These are phyloP conservation scores for Terfezia boudieri DNA, from an alignment of 495 filamentous ascomycete genomes.

Conservation along the genomic window DNA sequence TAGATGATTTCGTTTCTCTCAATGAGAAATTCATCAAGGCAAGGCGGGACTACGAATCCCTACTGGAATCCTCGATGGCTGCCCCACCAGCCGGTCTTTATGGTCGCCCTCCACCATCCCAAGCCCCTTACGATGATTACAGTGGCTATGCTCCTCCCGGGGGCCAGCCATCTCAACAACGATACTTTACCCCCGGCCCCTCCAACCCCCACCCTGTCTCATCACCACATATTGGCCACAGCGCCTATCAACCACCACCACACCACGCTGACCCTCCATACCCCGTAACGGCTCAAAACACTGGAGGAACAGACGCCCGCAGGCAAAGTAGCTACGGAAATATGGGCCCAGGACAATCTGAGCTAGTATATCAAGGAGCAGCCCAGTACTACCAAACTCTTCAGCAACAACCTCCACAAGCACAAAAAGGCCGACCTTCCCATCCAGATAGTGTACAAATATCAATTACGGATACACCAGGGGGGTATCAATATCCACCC, in stretches of 20 bases:
- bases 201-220: constrained; percentile 13
- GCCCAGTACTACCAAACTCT: constrained; percentile 11
- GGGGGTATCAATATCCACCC: constrained; percentile 2
- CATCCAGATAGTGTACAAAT: background rate
- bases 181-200: constrained; percentile 18
- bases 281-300: constrained; percentile 5
- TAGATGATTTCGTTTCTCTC: constrained; percentile 91
- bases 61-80: constrained; percentile 92
- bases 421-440: background rate
- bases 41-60: constrained; percentile 77
- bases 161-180: constrained; percentile 13
- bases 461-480: background rate
- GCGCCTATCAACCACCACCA: constrained; percentile 23
- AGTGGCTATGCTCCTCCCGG: constrained; percentile 20
- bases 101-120: constrained; percentile 32
- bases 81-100: constrained; percentile 59
- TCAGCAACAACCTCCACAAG: background rate
- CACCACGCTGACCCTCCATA: background rate
- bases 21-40: constrained; percentile 99
- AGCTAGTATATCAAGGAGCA: constrained; percentile 5
- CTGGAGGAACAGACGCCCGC: constrained; percentile 7
- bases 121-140: constrained; percentile 37
- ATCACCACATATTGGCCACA: constrained; percentile 19
- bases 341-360: constrained; percentile 6
- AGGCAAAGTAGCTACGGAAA: constrained; percentile 14